These are phyloP conservation scores for Calonectria pseudoreteaudii DNA, from an alignment of 2,329 filamentous ascomycete species.

Conservation along the genomic window DNA sequence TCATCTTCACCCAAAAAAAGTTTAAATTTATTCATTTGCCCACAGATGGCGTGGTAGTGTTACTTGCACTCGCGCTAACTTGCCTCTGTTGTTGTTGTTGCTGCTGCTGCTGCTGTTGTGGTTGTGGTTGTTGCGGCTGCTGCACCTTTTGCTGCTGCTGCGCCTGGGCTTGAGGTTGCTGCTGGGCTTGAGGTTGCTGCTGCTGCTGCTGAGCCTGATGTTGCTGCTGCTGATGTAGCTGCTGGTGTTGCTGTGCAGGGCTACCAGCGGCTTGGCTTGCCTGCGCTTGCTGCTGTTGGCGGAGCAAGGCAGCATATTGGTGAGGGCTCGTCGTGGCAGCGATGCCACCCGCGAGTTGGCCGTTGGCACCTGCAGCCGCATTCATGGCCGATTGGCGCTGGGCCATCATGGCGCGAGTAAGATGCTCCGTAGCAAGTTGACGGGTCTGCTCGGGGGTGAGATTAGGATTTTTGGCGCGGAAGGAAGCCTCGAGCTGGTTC, in stretches of 20 bases:
- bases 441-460: constrained; percentile 62
- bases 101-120: constrained; percentile 43
- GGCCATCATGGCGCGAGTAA: constrained; percentile 60
- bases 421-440: constrained; percentile 63
- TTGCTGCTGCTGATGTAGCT: constrained; percentile 34
- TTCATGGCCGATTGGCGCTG: constrained; percentile 67
- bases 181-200: constrained; percentile 41
- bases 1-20: neutral
- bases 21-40: constrained; percentile 33
- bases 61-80: constrained; percentile 54
- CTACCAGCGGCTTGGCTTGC: constrained; percentile 47
- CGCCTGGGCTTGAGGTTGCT: constrained; percentile 39
- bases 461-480: constrained; percentile 63
- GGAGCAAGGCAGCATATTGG: constrained; percentile 69
- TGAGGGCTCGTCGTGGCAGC: constrained; percentile 64
- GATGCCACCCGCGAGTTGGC: constrained; percentile 62
- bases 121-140: constrained; percentile 42
- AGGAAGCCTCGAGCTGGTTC: constrained; percentile 63
- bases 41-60: constrained; percentile 50
- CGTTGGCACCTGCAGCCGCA: constrained; percentile 63
- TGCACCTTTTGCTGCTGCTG: constrained; percentile 46
- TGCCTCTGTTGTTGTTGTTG: constrained; percentile 48
- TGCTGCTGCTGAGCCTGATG: constrained; percentile 41
- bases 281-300: constrained; percentile 67
- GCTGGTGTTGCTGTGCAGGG: constrained; percentile 43